Percentiles rank a stretch among this genome's conserved stretches.
phyloP scores from a whole-genome alignment of 768 basidiomycete genomes.

The Paxillus involutus region DNA sequence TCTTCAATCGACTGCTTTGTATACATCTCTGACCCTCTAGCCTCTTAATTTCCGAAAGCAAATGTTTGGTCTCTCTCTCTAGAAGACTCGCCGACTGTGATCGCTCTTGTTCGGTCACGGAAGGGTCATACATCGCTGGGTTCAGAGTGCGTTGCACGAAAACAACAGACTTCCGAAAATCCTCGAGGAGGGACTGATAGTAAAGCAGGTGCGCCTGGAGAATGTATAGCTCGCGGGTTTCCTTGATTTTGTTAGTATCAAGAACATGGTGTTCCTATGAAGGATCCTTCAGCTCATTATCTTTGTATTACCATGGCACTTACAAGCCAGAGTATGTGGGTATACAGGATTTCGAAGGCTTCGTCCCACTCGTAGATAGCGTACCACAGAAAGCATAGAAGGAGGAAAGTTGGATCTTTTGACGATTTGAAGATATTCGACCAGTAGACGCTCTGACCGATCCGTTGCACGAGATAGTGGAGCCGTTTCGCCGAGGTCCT shows the following conservation, averaged over 20 bases:
- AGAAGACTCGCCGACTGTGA: conserved; percentile 33
- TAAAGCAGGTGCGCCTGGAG: conserved; percentile 59
- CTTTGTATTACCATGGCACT: conserved; percentile 5
- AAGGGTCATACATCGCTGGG: conserved; percentile 40
- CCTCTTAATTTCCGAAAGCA: conserved; percentile 50
- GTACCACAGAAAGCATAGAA: conserved; percentile 57
- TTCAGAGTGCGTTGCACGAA: conserved; percentile 51
- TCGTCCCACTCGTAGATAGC: conserved; percentile 65
- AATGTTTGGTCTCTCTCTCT: conserved; percentile 45
- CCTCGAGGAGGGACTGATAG: conserved; percentile 51
- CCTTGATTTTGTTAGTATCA: conserved; percentile 35
- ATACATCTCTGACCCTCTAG: conserved; percentile 36
- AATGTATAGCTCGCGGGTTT: conserved; percentile 55
- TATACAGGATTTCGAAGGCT: conserved; percentile 49
- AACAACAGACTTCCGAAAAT: conserved; percentile 50
- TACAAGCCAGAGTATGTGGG: conserved; percentile 52
- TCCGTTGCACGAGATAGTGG: conserved; percentile 28
- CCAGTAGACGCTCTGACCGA: conserved; percentile 34
- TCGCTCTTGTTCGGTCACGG: conserved; percentile 14
- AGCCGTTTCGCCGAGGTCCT: conserved; percentile 23
- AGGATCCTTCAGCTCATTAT: background rate
- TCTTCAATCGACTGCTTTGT: conserved; percentile 30
- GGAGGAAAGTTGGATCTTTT: conserved; percentile 54
- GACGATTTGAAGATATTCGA: conserved; percentile 21
- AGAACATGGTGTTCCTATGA: conserved; percentile 47